phyloP scores from a whole-genome alignment of 805 yeast genomes.

The Torulaspora maleeae region DNA sequence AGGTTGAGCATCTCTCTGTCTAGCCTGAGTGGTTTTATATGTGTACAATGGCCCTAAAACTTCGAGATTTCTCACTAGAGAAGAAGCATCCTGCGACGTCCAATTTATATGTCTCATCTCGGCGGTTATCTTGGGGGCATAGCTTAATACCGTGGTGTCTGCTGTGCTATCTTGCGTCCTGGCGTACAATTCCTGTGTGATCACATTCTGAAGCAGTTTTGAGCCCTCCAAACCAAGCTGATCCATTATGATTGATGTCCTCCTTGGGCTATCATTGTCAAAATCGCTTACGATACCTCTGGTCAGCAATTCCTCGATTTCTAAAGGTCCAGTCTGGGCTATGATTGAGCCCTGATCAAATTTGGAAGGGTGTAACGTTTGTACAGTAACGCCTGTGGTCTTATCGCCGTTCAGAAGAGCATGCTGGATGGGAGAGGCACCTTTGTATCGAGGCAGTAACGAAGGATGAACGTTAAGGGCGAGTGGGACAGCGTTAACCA shows the following conservation, averaged over 20 bases:
- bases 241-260: slow-evolving; percentile 37
- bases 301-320: slow-evolving; percentile 13
- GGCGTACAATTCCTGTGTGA: slow-evolving; percentile 35
- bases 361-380: slow-evolving; percentile 80
- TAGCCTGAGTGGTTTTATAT: slow-evolving; percentile 36
- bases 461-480: slow-evolving; percentile 95
- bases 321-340: slow-evolving; percentile 44
- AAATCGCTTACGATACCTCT: slow-evolving; percentile 37
- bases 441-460: slow-evolving; percentile 71
- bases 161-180: slow-evolving; percentile 3
- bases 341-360: slow-evolving; percentile 79
- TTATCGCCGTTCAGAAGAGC: slow-evolving; percentile 62
- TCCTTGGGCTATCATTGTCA: slow-evolving; percentile 41
- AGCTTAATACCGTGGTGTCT: slow-evolving; percentile 31
- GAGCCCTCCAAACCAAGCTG: slow-evolving; percentile 63
- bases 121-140: slow-evolving; percentile 54
- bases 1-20: slow-evolving; percentile 32
- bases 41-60: slow-evolving; percentile 57
- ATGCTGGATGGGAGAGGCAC: slow-evolving; percentile 85
- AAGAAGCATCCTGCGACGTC: slow-evolving; percentile 37
- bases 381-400: slow-evolving; percentile 79
- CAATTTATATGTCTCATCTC: slow-evolving; percentile 46
- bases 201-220: slow-evolving; percentile 43
- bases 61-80: slow-evolving; percentile 41
- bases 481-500: slow-evolving; percentile 45